Base-by-base conservation (phyloP, 1,284 basidiomycete genomes). In the Papiliotrema laurentii region DNA sequence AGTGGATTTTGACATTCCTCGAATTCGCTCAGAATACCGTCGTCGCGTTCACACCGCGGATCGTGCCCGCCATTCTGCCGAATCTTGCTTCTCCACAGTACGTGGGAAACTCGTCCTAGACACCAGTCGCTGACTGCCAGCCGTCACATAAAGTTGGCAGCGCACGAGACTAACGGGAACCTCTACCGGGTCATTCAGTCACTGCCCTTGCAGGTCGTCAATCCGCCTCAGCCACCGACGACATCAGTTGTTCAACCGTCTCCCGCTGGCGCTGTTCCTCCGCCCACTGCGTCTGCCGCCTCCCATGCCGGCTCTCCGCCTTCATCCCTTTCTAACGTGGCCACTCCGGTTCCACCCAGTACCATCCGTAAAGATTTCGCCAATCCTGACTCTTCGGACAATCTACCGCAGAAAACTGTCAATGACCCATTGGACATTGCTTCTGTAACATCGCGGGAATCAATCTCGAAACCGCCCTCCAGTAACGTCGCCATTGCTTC, bases 1-100 rank as follows among this genome's bases (percentile, higher is more conserved):
- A 83, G 56, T 99, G 96, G 96, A 79, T 99, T 27, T 83, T 89
- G 18, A 90, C 93, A 54, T 92, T 98, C 71, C 76, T 98, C 18
- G 80, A 79, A 37, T 91, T 97, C 59, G 86, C 86, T 5, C 84
- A 88, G 54, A 87, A 90, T 62, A 89, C 96, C 44, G 88, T 97
- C 76, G 83, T 98, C 22, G 88, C 90, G 2, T 97, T 97, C 66
- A 93, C 92, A 0, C 92, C 96, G 1, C 83, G 88, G 30, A 83
- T 98, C 35, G 87, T 98, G 40, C 86, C 87, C 5, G 89, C 89
- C 14, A 87, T 98, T 51, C 80, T 99, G 14, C 91, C 92, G 1
- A 96, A 92, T 65, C 83, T 99, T 30, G 91, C 96, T 0, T 92
- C 67, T 1, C 45, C 56, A 9, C 67, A 70, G 68, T 66, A 43